Conservation (phyloP, 2,329 filamentous ascomycete species). For the Geosmithia flava region DNA sequence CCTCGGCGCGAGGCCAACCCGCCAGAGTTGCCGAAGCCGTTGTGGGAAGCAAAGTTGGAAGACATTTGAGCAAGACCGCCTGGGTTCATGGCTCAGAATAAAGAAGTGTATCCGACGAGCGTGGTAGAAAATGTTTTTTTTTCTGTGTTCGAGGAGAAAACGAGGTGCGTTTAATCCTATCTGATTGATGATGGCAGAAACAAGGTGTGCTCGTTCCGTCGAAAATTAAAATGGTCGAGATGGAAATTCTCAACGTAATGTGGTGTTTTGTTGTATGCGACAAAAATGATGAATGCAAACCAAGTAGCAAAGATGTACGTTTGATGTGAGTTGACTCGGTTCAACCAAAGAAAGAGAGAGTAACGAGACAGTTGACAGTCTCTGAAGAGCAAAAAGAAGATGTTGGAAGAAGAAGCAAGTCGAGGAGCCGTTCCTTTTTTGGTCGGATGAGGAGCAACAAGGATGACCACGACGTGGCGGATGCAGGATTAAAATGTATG, state of each 20-base stretch:
- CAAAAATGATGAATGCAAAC: neutral
- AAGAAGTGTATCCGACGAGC: neutral
- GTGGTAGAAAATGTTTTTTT: no score
- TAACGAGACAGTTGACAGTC: neutral
- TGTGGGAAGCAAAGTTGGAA: constrained; percentile 62
- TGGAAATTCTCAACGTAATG: neutral
- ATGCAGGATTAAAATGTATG: neutral
- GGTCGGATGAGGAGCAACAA: neutral
- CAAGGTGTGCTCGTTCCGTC: neutral
- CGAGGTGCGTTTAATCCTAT: no score
- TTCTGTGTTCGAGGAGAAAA: no score
- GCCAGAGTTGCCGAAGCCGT: constrained; percentile 64
- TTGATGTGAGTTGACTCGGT: neutral
- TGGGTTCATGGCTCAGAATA: constrained; percentile 63
- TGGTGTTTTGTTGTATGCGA: neutral
- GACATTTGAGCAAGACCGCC: constrained; percentile 99
- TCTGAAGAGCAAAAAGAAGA: neutral
- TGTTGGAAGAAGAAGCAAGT: neutral
- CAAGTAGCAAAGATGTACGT: neutral
- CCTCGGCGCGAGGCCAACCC: constrained; percentile 79
- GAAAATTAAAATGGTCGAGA: neutral
- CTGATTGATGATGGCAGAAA: no score
- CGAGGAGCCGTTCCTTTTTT: neutral
- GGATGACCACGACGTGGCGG: neutral
- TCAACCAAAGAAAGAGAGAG: neutral